Evolutionary conservation across 331 rosid genomes (phyloP), one percentile per base, ranked within the genome.

Genomic region (Quercus phellos): DNA sequence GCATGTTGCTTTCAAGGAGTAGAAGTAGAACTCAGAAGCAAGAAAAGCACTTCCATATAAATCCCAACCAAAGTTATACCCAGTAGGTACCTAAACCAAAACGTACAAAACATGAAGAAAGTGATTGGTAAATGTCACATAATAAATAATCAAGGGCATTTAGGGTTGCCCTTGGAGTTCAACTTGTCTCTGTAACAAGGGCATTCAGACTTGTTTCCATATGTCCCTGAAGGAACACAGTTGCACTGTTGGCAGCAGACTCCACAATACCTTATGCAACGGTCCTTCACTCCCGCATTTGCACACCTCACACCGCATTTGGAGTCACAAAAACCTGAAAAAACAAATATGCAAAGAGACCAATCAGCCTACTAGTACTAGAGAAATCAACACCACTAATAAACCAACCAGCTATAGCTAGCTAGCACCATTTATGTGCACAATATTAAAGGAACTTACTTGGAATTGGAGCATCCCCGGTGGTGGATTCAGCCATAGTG

Each of bases 161-260:
- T 64, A 30, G 70, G 5, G 24, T 17, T 3, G 24, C 70, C 70
- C 70, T 30, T 64, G 16, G 71, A 34, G 71, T 66, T 66, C 68
- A 61, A 61, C 68, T 12, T 61, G 68, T 61, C 68, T 27, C 68
- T 61, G 42, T 61, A 61, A 34, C 68, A 61, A 27, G 68, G 68
- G 38, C 68, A 61, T 61, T 61, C 42, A 27, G 68, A 61, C 68
- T 61, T 92, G 90, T 88, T 93, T 26, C 96, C 96, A 46, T 85
- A 92, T 0, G 92, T 81, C 21, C 96, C 96, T 29, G 93, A 87
- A 75, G 94, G 96, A 71, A 93, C 96, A 70, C 96, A 89, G 61
- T 87, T 89, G 87, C 97, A 93, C 72, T 63, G 74, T 38, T 43
- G 21, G 69, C 96, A 90, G 81, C 97, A 92, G 43, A 90, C 81